These are phyloP conservation scores for Picea glauca DNA, from an alignment of 75 land plant species.

Conservation along the genomic window DNA sequence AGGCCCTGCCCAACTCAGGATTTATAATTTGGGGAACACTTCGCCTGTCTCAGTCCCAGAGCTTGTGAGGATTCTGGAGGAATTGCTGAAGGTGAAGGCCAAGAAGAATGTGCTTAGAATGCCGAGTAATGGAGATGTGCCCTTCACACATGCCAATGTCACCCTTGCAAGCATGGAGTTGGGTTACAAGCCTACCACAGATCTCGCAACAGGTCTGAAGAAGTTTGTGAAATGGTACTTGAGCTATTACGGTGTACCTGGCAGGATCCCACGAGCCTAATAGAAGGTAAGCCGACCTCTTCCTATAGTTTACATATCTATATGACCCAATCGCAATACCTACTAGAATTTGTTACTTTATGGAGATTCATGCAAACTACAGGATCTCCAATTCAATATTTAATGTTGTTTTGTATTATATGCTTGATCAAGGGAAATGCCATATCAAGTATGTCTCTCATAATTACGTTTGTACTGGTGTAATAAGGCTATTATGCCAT, in stretches of 20 bases:
- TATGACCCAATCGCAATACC: neutral
- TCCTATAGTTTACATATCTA: slow-evolving; percentile 5
- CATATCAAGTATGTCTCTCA: slow-evolving; percentile 9
- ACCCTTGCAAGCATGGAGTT: slow-evolving; percentile 49
- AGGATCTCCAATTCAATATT: neutral
- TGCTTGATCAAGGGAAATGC: slow-evolving; percentile 9
- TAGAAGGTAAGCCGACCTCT: neutral
- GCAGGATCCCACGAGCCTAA: neutral
- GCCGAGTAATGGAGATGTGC: slow-evolving; percentile 72
- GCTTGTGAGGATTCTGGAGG: slow-evolving; percentile 50
- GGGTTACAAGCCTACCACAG: slow-evolving; percentile 57
- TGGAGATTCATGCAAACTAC: slow-evolving; percentile 6
- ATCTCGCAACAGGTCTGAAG: slow-evolving; percentile 49
- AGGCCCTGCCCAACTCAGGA: slow-evolving; percentile 52
- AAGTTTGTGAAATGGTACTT: slow-evolving; percentile 70
- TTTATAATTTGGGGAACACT: slow-evolving; percentile 62
- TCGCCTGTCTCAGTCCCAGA: slow-evolving; percentile 52
- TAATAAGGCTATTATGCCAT: slow-evolving; percentile 5
- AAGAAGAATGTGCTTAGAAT: slow-evolving; percentile 45
- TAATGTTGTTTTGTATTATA: slow-evolving; percentile 1
- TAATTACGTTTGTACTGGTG: slow-evolving; percentile 4
- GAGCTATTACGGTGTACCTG: slow-evolving; percentile 37
- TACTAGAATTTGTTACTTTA: neutral
- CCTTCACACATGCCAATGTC: slow-evolving; percentile 65
- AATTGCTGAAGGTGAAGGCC: slow-evolving; percentile 45